Base-by-base conservation (phyloP, 441 rosid species). In the Populus trichocarpa region DNA sequence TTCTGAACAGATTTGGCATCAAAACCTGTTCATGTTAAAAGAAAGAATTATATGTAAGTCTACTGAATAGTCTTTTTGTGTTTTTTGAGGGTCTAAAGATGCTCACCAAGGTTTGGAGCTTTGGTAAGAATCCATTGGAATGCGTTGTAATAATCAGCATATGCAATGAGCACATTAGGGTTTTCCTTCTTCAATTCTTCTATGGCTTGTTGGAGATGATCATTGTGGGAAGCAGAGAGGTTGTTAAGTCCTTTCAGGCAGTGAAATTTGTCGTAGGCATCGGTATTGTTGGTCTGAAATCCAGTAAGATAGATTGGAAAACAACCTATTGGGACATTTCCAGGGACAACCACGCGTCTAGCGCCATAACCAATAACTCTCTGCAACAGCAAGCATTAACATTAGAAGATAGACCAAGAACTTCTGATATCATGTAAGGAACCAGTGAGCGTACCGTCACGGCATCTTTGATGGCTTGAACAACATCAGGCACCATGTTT, bases 401-500 rank as follows among this genome's bases (percentile, higher is more conserved):
- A n/a, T 25, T 10, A 28, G 33, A 69, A 50, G 8, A 20, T 6
- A 2, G 9, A 23, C 16, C 2, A 11, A 6, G 20, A 32, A 20
- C 6, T 20, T 32, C 18, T 8, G 84, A 35, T 7, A n/a, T 9
- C 32, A 22, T 30, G 30, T 6, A 6, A 4, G 13, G 65, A 23
- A 66, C n/a, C 26, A 0, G 5, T 32, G n/a, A 69, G 70, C 14
- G 2, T 36, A 71, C 75, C 70, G 26, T 42, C 9, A 77, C 68
- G 10, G 71, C 83, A 53, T 73, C 80, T 13, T 70, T 79, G 65
- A 86, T 85, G 81, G 84, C 76, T 81, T 67, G 71, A 16, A 89
- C 85, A 10, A 87, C 88, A 40, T 86, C 57, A 32, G 87, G 87
- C 5, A 85, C 85, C 78, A 78, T 57, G 40, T 70, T 14, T 63